Percentiles rank a stretch among this genome's conserved stretches.
These are phyloP conservation scores for Tetrapisispora pingtungensis DNA, from an alignment of 805 yeast genomes.

Conservation along the genomic window DNA sequence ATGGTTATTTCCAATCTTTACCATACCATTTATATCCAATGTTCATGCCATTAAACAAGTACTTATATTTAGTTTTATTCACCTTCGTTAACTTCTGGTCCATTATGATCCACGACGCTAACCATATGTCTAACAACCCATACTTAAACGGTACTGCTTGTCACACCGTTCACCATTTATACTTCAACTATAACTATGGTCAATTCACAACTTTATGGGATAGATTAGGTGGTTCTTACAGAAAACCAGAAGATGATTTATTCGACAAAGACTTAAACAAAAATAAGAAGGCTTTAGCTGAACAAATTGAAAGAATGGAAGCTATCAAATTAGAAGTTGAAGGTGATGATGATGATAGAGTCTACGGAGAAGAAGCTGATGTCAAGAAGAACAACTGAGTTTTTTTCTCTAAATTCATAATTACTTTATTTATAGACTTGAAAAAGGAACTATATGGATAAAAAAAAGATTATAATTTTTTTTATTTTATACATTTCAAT, in stretches of 20 bases:
- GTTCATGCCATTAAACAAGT: constrained; percentile 84
- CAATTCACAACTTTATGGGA: constrained; percentile 99
- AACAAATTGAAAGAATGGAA: constrained; percentile 69
- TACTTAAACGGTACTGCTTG: constrained; percentile 96
- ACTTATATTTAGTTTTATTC: constrained; percentile 71
- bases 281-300: constrained; percentile 53
- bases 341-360: constrained; percentile 67
- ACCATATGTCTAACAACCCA: constrained; percentile 87
- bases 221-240: constrained; percentile 85
- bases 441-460: no score
- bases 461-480: no score
- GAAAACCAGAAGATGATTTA: constrained; percentile 81
- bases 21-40: constrained; percentile 93
- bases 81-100: constrained; percentile 96
- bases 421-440: not conserved
- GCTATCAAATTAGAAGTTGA: constrained; percentile 69
- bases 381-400: constrained; percentile 1
- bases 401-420: no score
- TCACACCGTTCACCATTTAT: constrained; percentile 92
- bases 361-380: constrained; percentile 34
- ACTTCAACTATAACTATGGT: constrained; percentile 96
- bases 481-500: not conserved
- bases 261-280: constrained; percentile 55
- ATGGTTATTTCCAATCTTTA: constrained; percentile 84
- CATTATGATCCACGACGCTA: constrained; percentile 97